Base-by-base conservation (phyloP, 805 yeast species). In the Pichia deserticola region DNA sequence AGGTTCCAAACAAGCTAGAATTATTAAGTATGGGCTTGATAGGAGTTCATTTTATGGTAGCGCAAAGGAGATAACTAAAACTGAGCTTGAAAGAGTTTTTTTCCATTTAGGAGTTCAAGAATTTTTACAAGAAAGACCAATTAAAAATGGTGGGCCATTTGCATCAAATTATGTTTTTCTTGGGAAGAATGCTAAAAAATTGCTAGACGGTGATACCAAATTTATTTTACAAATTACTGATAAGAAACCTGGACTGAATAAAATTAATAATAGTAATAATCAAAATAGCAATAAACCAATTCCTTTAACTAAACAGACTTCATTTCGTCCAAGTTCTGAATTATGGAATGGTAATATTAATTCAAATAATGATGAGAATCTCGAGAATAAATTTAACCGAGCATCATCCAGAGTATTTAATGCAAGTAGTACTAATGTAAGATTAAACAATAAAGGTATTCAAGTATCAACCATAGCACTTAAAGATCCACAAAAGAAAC, bases 61-160 rank as follows among this genome's bases (percentile, higher is more conserved):
- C 30, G 96, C 96, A 5, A 78, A 75, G 56, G 71, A 67, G 7
- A 61, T 83, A 56, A 77, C 78, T n/a, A 81, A 81, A 54, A 77
- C 81, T 3, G 88, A 84, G 36, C 74, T 87, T 33, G 96, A 90
- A 64, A 72, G 98, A 53, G 78, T 93, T 7, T 85, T 90, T 54
- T 89, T 88, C 63, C 84, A 84, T 55, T 67, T 93, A 51, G 75
- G 88, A 30, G 77, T 86, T 10, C 80, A 81, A 50, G 77, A 79
- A 28, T 74, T 82, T 12, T 64, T 93, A 36, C 74, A 74, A 51
- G 97, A 90, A 62, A 84, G 82, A 58, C 77, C 89, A 2, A 78
- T 82, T 73, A 86, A 81, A 57, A 44, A 49, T 11, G 79, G 76
- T 25, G 76, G 80, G n/a, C 95, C 96, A 0, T 90, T 84, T 69